phyloP scores from a whole-genome alignment of 1,284 basidiomycete genomes.

The Coniferiporia weirii region DNA sequence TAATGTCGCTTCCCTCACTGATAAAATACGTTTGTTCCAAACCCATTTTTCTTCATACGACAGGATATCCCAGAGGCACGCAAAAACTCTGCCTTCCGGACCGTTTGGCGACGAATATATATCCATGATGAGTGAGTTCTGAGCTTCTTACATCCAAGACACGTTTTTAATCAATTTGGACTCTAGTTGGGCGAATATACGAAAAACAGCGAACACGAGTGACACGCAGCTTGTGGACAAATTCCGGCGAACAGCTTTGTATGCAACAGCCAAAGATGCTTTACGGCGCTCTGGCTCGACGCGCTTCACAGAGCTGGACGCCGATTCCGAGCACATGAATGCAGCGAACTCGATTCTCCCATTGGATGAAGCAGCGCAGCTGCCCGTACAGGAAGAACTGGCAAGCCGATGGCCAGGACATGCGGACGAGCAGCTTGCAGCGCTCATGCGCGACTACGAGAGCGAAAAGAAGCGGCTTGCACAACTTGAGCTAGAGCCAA shows the following conservation, averaged over 20 bases:
- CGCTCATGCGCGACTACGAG: slow-evolving; percentile 52
- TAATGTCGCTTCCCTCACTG: slow-evolving; percentile 28
- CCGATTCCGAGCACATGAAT: slow-evolving; percentile 29
- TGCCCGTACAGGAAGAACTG: slow-evolving; percentile 54
- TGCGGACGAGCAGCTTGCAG: slow-evolving; percentile 55
- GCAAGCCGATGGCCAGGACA: slow-evolving; percentile 65
- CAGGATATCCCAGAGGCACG: slow-evolving; percentile 69
- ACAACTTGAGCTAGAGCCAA: slow-evolving; percentile 51
- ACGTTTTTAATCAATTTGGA: background rate
- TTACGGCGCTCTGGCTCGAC: slow-evolving; percentile 24
- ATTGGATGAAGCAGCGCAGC: slow-evolving; percentile 48
- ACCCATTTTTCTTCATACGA: background rate
- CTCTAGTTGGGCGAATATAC: slow-evolving; percentile 65
- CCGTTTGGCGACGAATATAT: slow-evolving; percentile 84
- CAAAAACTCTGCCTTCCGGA: slow-evolving; percentile 60
- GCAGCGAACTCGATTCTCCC: slow-evolving; percentile 46
- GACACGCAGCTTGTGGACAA: slow-evolving; percentile 66
- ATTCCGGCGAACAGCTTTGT: slow-evolving; percentile 66
- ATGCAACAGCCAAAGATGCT: slow-evolving; percentile 49
- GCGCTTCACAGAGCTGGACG: background rate
- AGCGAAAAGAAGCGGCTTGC: slow-evolving; percentile 52
- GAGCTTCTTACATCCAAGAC: background rate
- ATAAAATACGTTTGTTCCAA: slow-evolving; percentile 4
- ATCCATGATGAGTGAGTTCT: slow-evolving; percentile 79
- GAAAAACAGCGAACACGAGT: slow-evolving; percentile 60